phyloP scores from a whole-genome alignment of 2,329 filamentous ascomycete species.

The Aspergillus fischeri region DNA sequence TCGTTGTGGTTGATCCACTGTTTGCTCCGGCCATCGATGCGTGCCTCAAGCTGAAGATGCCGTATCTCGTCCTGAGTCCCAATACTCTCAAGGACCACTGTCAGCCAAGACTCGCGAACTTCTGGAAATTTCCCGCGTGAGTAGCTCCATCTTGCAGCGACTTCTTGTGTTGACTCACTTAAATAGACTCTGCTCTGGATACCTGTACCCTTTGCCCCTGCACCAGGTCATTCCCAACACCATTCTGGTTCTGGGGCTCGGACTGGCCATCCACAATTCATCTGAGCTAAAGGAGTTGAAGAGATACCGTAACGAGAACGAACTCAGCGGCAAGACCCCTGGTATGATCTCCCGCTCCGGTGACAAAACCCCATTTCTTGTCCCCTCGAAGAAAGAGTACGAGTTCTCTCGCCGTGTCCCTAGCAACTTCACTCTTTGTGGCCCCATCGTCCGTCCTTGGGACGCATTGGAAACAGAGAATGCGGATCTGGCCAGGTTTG shows the following conservation, averaged over 20 bases:
- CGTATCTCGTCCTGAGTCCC: conserved; percentile 37
- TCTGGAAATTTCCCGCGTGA: conserved; percentile 19
- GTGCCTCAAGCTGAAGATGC: conserved; percentile 29
- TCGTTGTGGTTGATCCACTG: conserved; percentile 39
- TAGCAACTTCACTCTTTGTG: conserved; percentile 36
- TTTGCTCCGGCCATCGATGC: conserved; percentile 40
- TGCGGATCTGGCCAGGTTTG: conserved; percentile 38
- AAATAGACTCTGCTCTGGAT: conserved; percentile 38
- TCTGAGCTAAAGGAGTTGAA: conserved; percentile 17
- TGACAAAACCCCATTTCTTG: conserved; percentile 10
- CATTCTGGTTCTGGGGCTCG: conserved; percentile 30
- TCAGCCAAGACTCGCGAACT: conserved; percentile 30
- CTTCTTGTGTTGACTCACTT: neutral
- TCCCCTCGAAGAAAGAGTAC: conserved; percentile 17
- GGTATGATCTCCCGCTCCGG: neutral
- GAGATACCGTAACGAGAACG: conserved; percentile 19
- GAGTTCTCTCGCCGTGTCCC: conserved; percentile 37
- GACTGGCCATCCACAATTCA: conserved; percentile 15
- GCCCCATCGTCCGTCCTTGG: conserved; percentile 40
- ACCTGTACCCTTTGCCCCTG: conserved; percentile 42
- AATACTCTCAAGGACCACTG: conserved; percentile 44
- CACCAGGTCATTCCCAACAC: conserved; percentile 38
- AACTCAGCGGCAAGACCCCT: conserved; percentile 17
- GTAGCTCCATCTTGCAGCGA: neutral
- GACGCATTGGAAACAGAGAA: conserved; percentile 30